Conservation (phyloP, 2,329 filamentous ascomycete genomes). For the Periglandula ipomoeae region DNA sequence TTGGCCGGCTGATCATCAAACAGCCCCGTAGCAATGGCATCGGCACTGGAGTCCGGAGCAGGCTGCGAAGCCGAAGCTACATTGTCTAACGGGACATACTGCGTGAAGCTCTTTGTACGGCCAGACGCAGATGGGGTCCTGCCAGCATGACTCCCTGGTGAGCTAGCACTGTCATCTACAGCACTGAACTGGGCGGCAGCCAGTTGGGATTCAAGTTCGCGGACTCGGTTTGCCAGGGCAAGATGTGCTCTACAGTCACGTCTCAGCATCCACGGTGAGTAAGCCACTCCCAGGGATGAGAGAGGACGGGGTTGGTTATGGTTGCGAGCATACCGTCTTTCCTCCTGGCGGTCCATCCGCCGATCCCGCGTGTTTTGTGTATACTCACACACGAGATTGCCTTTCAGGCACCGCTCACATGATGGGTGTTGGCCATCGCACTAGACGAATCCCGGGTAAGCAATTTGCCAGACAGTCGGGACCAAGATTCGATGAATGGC, state of each 20-base stretch:
- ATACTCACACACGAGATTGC: constrained; percentile 13
- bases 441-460: constrained; percentile 2
- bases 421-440: constrained; percentile 14
- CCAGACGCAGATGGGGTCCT: background rate
- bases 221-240: constrained; percentile 3
- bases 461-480: background rate
- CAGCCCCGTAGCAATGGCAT: constrained; percentile 18
- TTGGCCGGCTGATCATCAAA: constrained; percentile 18
- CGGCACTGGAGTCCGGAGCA: constrained; percentile 16
- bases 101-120: background rate
- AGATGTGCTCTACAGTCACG: background rate
- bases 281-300: too few relatives aligned
- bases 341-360: constrained; percentile 15
- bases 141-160: background rate
- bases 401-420: constrained; percentile 14
- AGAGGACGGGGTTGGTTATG: too few relatives aligned
- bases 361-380: constrained; percentile 15
- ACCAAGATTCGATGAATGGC: background rate
- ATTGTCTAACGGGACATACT: background rate
- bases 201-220: constrained; percentile 2
- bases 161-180: background rate
- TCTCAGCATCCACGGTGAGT: background rate
- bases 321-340: constrained; percentile 10
- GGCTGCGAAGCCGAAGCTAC: constrained; percentile 3
- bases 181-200: background rate